Conservation (phyloP, 2,329 filamentous ascomycete genomes). For the Diaporthe eres region DNA sequence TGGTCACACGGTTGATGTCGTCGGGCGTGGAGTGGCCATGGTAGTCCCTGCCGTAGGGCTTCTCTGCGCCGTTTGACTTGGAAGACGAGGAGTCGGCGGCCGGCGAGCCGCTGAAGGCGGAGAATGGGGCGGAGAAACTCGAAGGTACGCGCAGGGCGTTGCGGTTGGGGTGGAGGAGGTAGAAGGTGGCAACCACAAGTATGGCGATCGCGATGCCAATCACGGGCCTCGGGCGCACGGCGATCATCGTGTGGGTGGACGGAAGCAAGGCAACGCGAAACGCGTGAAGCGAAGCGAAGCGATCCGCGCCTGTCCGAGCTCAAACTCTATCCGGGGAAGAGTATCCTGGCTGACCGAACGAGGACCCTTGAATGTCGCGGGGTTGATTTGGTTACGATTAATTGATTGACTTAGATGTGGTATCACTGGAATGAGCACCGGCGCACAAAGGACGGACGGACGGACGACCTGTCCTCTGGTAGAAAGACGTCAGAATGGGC, state of each 20-base stretch:
- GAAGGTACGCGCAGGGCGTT: slow-evolving; percentile 20
- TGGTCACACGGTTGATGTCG: slow-evolving; percentile 46
- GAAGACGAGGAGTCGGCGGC: neutral
- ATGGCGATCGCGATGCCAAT: slow-evolving; percentile 15
- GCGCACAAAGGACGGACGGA: slow-evolving; percentile 10
- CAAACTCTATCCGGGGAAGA: neutral
- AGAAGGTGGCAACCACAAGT: slow-evolving; percentile 31
- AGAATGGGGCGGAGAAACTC: slow-evolving; percentile 36
- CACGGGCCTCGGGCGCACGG: slow-evolving; percentile 35
- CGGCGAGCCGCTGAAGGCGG: slow-evolving; percentile 17
- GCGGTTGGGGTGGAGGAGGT: slow-evolving; percentile 35
- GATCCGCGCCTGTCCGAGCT: slow-evolving; percentile 13
- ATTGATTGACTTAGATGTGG: neutral
- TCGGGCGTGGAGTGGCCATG: slow-evolving; percentile 40
- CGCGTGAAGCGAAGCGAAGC: neutral
- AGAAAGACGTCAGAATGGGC: neutral
- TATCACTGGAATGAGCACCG: neutral
- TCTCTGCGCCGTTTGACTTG: slow-evolving; percentile 1
- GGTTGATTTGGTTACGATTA: neutral
- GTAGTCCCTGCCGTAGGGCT: slow-evolving; percentile 42
- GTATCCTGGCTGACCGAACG: neutral
- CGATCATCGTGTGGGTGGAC: slow-evolving; percentile 31
- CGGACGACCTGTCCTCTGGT: neutral
- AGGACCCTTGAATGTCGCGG: neutral
- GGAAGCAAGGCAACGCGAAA: slow-evolving; percentile 11